Evolutionary conservation across 2,329 filamentous ascomycete genomes (phyloP).

Genomic region (Pyrenophora seminiperda): DNA sequence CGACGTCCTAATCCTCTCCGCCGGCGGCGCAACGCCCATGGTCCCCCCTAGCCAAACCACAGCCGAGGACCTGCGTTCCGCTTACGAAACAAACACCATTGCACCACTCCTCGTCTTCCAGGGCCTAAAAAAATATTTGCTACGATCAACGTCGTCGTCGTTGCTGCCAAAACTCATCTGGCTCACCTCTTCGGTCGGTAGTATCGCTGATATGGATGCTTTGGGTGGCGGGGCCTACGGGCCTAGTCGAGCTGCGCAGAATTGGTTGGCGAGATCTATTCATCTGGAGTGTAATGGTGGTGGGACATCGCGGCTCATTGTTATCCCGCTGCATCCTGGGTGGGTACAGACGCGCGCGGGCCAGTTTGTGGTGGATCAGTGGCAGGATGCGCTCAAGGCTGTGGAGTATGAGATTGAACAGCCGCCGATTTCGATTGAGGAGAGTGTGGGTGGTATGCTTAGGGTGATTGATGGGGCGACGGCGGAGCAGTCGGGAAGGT

Average conservation of each 20-base stretch:
- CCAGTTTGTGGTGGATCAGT: slow-evolving; percentile 1
- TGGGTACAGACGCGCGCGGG: slow-evolving; percentile 2
- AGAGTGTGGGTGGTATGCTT: slow-evolving; percentile 4
- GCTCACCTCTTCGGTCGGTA: neutral
- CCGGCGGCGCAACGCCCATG: slow-evolving; percentile 1
- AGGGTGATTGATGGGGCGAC: slow-evolving; percentile 5
- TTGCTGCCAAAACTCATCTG: neutral
- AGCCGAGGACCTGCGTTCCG: neutral
- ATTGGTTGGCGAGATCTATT: slow-evolving; percentile 6
- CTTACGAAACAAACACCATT: slow-evolving; percentile 3
- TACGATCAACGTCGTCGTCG: neutral
- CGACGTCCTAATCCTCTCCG: slow-evolving; percentile 3
- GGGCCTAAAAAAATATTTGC: slow-evolving; percentile 2
- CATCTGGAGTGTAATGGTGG: slow-evolving; percentile 3
- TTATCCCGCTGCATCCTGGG: slow-evolving; percentile 6
- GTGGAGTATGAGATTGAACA: slow-evolving; percentile 1
- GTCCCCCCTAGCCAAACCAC: neutral
- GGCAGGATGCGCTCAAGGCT: neutral
- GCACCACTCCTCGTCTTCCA: slow-evolving; percentile 1
- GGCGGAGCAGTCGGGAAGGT: neutral
- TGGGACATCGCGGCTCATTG: neutral
- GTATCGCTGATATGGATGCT: slow-evolving; percentile 1
- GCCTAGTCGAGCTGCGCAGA: slow-evolving; percentile 4
- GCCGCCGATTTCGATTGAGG: slow-evolving; percentile 2
- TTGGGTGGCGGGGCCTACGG: slow-evolving; percentile 4